These are phyloP conservation scores for Backusella circina DNA, from an alignment of 192 early-diverging fungal genomes.

Conservation along the genomic window DNA sequence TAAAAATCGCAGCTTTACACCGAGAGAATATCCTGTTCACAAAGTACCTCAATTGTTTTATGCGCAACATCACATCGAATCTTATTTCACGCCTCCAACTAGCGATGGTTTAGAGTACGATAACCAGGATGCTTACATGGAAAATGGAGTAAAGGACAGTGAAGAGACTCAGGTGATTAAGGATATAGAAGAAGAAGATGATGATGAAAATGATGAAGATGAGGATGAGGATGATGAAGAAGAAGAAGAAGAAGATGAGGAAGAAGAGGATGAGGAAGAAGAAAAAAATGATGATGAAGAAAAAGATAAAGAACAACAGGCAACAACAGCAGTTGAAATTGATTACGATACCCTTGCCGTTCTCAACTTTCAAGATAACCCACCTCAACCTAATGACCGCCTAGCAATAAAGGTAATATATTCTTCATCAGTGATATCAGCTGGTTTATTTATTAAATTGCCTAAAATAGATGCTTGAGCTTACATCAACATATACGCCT, in stretches of 20 bases:
- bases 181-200: neutral
- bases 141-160: neutral
- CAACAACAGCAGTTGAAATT: neutral
- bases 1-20: neutral
- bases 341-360: neutral
- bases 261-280: neutral
- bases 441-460: neutral
- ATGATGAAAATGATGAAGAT: neutral
- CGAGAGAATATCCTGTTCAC: slow-evolving; percentile 6
- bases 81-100: neutral
- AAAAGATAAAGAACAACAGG: neutral
- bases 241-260: neutral
- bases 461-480: neutral
- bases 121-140: neutral
- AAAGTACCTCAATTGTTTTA: neutral
- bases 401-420: slow-evolving; percentile 4
- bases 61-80: neutral
- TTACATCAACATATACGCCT: slow-evolving; percentile 5
- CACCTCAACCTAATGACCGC: neutral
- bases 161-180: neutral
- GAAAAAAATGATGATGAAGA: neutral
- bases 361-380: neutral
- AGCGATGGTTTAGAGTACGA: neutral
- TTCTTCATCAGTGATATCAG: neutral
- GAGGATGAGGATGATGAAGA: neutral